Percentiles rank a stretch among this genome's conserved stretches.
These are phyloP conservation scores for Exobasidium rhododendri DNA, from an alignment of 1,284 basidiomycete genomes.

Conservation along the genomic window DNA sequence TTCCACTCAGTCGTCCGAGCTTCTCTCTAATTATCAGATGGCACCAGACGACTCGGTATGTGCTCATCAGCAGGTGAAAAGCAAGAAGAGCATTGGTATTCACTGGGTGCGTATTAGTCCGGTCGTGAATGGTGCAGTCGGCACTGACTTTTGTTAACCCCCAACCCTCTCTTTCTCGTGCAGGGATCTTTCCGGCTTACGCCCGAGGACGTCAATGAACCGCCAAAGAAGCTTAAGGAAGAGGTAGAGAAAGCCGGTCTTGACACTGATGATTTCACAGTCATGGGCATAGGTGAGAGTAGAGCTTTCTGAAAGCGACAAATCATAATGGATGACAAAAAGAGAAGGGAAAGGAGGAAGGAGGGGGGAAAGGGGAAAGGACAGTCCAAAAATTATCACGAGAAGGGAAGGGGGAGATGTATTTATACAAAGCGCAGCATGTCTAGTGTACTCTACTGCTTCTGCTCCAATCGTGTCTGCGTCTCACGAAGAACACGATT, in stretches of 20 bases:
- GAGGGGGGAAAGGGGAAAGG: neutral
- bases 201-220: conserved; percentile 41
- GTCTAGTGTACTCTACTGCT: too few relatives aligned
- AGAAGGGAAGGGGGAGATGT: too few relatives aligned
- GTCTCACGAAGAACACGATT: neutral
- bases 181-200: conserved; percentile 32
- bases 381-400: neutral
- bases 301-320: conserved; percentile 6
- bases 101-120: conserved; percentile 24
- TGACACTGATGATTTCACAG: conserved; percentile 23
- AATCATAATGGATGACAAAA: neutral
- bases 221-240: conserved; percentile 25
- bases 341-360: too few relatives aligned
- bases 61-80: conserved; percentile 33
- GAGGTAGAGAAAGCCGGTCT: conserved; percentile 27
- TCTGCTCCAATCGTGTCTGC: neutral
- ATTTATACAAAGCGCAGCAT: too few relatives aligned
- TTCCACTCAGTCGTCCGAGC: neutral
- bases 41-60: conserved; percentile 35
- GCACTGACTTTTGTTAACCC: conserved; percentile 5
- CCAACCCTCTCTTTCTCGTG: conserved; percentile 5
- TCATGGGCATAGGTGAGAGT: conserved; percentile 32
- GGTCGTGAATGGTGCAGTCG: neutral
- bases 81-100: conserved; percentile 28
- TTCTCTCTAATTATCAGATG: conserved; percentile 13